Base-by-base conservation (phyloP, 305 asterid genomes). In the Fraxinus dipetala region DNA sequence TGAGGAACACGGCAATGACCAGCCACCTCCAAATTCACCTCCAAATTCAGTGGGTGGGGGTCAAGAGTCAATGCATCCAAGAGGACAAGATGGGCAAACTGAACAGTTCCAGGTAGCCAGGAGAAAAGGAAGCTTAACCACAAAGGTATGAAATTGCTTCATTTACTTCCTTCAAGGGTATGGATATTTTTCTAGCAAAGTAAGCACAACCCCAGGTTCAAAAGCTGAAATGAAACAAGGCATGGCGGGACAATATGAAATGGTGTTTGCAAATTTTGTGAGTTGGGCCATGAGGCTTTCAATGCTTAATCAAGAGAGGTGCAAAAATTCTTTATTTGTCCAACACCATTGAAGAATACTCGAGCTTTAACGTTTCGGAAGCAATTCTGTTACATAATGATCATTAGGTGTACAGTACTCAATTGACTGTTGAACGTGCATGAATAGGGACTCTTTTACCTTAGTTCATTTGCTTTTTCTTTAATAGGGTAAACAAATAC, bases 1-100 rank as follows among this genome's bases (percentile, higher is more conserved):
- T 77, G 91, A 85, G 48, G 92, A 85, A 40, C 92, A 87, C 73
- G 72, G 78, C 84, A 80, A 83, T 78, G 89, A 80, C 54, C 76
- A 78, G 54, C 86, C 88, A 6, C 85, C 79, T 26, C 83, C 79
- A 75, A 72, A 59, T 80, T 84, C 88, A 6, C 85, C 79, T 26
- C 83, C 79, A 75, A 72, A 61, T 80, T 84, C 86, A 51, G 80
- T 67, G 61, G 86, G 80, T 72, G 88, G 54, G 78, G 85, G 70
- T 85, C 90, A 83, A 80, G 91, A 84, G 61, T 79, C 89, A 16
- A 61, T 72, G 70, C 32, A 63, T 24, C 72, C 72, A 9, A 63
- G 72, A 63, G 34, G 72, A 63, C 72, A 24, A 63, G 34, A 63
- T 63, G 72, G 72, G 7, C 32, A 63, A 63, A 63, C 32, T 24